Evolutionary conservation across 768 basidiomycete genomes (phyloP), one percentile per base, ranked within the genome.

Genomic region (Termitomyces sp.): DNA sequence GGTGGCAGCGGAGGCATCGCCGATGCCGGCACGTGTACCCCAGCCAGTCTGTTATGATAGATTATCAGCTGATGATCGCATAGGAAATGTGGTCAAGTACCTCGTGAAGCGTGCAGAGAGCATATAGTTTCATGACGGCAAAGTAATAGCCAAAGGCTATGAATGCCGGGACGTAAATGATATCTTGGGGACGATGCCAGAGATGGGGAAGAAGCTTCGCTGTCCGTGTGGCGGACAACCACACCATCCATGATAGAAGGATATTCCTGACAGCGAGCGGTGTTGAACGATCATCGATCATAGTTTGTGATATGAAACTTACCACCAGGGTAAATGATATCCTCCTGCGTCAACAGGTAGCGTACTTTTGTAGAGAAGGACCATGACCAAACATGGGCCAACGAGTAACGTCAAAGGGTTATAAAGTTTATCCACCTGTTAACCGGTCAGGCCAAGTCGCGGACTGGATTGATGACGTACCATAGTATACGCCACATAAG

Each of bases 1-100:
- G 2, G 88, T 90, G 51, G 90, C 90, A 37, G 86, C 84, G 0
- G 85, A 76, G 1, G 85, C 85, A 76, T 94, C 90, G 67, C 92
- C 91, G 65, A 94, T 91, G 74, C 94, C 93, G 6, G 94, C 84
- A 70, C 93, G 88, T n/a, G 93, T 97, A 44, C 94, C 94, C 94
- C 93, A 96, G 42, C 88, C 93, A 67, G 92, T 94, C 86, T 91
- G 58, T 6, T 60, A 24, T 45, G 2, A 48, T 48, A 31, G 31
- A 6, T 20, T 16, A 7, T 31, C 20, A 41, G 15, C 28, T 1
- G 4, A 37, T 37, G 3, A 28, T 18, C 24, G 59, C 22, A 60
- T 15, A 20, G 9, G 18, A n/a, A 5, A 18, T 10, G 18, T 12
- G 33, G 4, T 51, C 18, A 26, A 42, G 41, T 54, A 87, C 87